phyloP scores from a whole-genome alignment of 495 filamentous ascomycete genomes.

The Cryomyces minteri region DNA sequence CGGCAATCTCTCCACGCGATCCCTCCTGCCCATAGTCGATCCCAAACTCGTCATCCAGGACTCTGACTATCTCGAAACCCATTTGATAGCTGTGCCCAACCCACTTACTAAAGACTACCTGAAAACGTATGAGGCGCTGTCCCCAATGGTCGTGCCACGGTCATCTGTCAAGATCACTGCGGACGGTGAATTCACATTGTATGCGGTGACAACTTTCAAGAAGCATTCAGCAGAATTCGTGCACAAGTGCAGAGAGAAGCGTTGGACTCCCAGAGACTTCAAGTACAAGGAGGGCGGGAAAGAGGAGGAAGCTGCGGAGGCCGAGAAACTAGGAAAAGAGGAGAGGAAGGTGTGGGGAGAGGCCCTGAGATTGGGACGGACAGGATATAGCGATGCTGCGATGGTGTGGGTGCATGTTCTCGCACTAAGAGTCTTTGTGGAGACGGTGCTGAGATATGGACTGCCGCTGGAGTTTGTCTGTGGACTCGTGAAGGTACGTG shows the following conservation, averaged over 20 bases:
- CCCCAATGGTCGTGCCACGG: conserved; percentile 76
- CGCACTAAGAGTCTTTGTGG: conserved; percentile 84
- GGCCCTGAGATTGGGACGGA: conserved; percentile 67
- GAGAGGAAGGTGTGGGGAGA: conserved; percentile 81
- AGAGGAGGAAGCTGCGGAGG: conserved; percentile 72
- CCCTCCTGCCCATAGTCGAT: conserved; percentile 71
- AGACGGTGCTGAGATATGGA: conserved; percentile 89
- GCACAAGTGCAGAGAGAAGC: conserved; percentile 72
- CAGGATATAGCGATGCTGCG: conserved; percentile 80
- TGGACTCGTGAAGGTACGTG: conserved; percentile 61
- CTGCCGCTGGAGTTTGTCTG: conserved; percentile 76
- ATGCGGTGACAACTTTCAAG: conserved; percentile 82
- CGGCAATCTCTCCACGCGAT: conserved; percentile 87
- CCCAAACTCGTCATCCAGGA: conserved; percentile 62
- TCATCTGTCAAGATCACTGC: conserved; percentile 57
- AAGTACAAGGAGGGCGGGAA: conserved; percentile 78
- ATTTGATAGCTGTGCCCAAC: conserved; percentile 72
- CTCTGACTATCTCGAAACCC: conserved; percentile 92
- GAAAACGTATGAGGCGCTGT: conserved; percentile 70
- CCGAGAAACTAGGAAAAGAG: conserved; percentile 57
- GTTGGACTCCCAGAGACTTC: conserved; percentile 89
- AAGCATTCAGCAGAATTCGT: conserved; percentile 72
- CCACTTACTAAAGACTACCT: conserved; percentile 69
- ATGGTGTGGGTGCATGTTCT: conserved; percentile 92
- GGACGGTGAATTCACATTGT: conserved; percentile 78